Percentiles rank a stretch among this genome's conserved stretches.
Conservation (phyloP, 2,329 filamentous ascomycete species). For the Trichoderma arundinaceum region DNA sequence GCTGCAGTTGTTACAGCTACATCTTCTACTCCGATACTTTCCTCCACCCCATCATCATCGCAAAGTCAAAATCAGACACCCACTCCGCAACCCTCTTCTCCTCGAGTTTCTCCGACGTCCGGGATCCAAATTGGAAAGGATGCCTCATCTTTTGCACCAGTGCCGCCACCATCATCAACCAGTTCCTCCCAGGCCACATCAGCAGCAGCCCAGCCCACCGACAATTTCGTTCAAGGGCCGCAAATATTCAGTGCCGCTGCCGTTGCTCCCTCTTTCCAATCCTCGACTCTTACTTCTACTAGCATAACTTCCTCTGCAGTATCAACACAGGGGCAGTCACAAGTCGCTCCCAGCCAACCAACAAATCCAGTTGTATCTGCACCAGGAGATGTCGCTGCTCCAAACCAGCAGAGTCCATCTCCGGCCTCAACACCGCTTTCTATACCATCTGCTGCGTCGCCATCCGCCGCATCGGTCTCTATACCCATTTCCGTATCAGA, state of each 20-base stretch:
- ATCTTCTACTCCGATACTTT: neutral
- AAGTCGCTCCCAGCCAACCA: neutral
- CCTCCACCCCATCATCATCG: neutral
- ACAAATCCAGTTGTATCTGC: neutral
- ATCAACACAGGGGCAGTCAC: neutral
- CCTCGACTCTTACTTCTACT: neutral
- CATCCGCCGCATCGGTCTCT: neutral
- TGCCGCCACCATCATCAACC: neutral
- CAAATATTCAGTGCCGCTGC: conserved; percentile 14
- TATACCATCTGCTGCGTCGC: neutral
- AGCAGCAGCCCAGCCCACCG: conserved; percentile 1
- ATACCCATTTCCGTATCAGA: too few species aligned
- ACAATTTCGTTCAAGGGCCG: conserved; percentile 3
- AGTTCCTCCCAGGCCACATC: neutral
- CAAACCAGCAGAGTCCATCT: neutral
- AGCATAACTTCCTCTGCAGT: neutral
- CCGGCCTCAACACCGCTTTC: neutral
- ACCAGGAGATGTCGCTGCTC: neutral
- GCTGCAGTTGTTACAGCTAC: neutral
- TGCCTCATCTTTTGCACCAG: neutral
- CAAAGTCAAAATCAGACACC: conserved; percentile 4
- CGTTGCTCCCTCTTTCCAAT: neutral
- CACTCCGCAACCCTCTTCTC: conserved; percentile 33
- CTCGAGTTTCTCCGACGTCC: neutral
- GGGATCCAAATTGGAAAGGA: neutral